phyloP scores from a whole-genome alignment of 164 flowering plant species.

The Litsea cubeba region DNA sequence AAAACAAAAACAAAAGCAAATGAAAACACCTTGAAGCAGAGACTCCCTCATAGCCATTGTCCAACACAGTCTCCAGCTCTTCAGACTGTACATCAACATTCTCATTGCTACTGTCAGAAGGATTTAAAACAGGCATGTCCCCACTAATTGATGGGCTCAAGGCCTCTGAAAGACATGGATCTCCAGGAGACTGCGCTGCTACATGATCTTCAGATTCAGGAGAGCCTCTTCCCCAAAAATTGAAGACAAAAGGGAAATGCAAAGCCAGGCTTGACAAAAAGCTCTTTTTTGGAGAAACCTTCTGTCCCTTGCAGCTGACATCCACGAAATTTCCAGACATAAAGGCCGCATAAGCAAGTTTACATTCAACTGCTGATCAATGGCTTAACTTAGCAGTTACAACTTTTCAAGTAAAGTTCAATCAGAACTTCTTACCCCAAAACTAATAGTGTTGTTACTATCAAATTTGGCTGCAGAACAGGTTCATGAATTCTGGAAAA shows the following conservation, averaged over 20 bases:
- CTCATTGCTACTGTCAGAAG: slow-evolving; percentile 18
- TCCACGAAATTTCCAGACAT: slow-evolving; percentile 4
- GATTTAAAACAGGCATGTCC: slow-evolving; percentile 17
- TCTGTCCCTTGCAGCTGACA: slow-evolving; percentile 30
- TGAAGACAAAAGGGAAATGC: slow-evolving; percentile 63
- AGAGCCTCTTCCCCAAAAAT: slow-evolving; percentile 35
- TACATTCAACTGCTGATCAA: neutral
- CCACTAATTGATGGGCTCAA: slow-evolving; percentile 13
- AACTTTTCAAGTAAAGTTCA: neutral
- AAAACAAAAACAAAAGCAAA: slow-evolving; percentile 10
- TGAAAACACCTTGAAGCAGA: slow-evolving; percentile 31
- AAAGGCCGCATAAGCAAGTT: neutral
- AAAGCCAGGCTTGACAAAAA: slow-evolving; percentile 61
- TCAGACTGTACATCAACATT: slow-evolving; percentile 23
- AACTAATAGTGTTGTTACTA: slow-evolving; percentile 59
- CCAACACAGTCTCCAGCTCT: slow-evolving; percentile 18
- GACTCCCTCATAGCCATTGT: slow-evolving; percentile 20
- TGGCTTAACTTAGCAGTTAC: neutral
- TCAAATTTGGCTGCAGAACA: slow-evolving; percentile 51
- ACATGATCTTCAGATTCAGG: slow-evolving; percentile 19
- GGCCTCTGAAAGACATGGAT: slow-evolving; percentile 11
- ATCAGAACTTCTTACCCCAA: slow-evolving; percentile 45
- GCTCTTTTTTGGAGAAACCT: slow-evolving; percentile 34
- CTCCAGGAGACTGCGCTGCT: slow-evolving; percentile 14
- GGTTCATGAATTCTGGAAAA: slow-evolving; percentile 55